Base-by-base conservation (phyloP, 176 grass and related monocot genomes). In the Musa schizocarpa region DNA sequence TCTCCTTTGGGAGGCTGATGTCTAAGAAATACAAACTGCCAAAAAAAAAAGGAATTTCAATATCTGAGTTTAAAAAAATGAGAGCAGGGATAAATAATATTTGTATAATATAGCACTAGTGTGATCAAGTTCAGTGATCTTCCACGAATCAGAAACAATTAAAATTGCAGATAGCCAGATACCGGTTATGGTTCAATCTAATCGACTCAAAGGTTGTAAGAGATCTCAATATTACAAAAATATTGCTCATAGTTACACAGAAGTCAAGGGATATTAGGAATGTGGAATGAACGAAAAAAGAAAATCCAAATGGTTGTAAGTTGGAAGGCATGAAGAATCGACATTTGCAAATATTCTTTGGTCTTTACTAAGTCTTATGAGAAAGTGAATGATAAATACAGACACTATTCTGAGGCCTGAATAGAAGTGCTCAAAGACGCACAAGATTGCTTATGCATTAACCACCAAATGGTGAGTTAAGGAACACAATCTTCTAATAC, bases 21-120 rank as follows among this genome's bases (percentile, higher is more conserved):
- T 94, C 90, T 86, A 99, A 73, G 82, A 99, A 94, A 80, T 98
- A 98, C 69, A 93, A 89, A 74, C 95, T 98, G 88, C n/a, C 57
- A 65, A 87, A 64, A 83, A 55, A 10, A 26, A 24, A 50, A 20
- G 3, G 61, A 53, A 79, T 16, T 17, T 73, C 12, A 48, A 70
- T 51, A 55, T 50, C 7, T 43, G 73, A 65, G 53, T 19, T 12
- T 67, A 66, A 65, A 69, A 34, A 26, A 72, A 64, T 9, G 55
- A 53, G 12, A 56, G 67, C 62, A 81, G 69, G 25, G 17, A 3
- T 52, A 71, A 71, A 68, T 68, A 11, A 13, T 17, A 68, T 68
- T 48, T 43, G 12, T 12, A 62, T 17, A 48, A 65, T 27, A 9
- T 25, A 11, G 22, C 20, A 8, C 12, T 25, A 65, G 9, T 11